Evolutionary conservation across 306 rosid genomes (phyloP), one percentile per base, ranked within the genome.

Genomic region (Canavalia ensiformis): DNA sequence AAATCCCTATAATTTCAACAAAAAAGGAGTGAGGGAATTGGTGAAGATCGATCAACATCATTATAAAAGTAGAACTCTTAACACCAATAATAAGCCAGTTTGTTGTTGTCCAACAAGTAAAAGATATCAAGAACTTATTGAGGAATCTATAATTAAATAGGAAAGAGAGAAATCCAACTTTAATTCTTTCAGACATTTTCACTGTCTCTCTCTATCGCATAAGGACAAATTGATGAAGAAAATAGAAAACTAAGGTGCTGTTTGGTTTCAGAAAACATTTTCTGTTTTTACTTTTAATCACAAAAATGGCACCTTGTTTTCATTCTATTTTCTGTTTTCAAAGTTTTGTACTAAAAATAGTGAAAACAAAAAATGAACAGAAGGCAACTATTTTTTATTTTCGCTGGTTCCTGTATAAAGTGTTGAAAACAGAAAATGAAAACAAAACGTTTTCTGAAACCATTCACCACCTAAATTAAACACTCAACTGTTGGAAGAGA

Each of bases 141-240:
- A 2, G 66, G 68, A 64, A 76, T 39, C 25, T 42, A 58, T 59
- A 75, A 76, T 76, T 57, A 35, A 82, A 37, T 82, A 68, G 46
- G 68, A 67, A 74, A 47, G 44, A 34, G 46, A 74, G 13, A 73
- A 72, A 74, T 45, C 51, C 7, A 34, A 34, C 60, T 74, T 55
- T 18, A 65, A 81, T 55, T 73, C 10, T 65, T 74, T 11, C 18
- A 44, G 79, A 81, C 44, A 33, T 54, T 45, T 54, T 66, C 52
- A 72, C 1, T 6, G 42, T 49, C 64, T 34, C 73, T n/a, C 49
- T 76, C 42, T 56, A 76, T 76, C 49, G 60, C 56, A 44, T 47
- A 50, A 25, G 49, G 47, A 34, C 18, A 60, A 41, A 62, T 13
- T 46, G 72, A 76, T 11, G 35, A 46, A 33, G 46, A 4, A 59